A percentile compares a stretch with the other conserved stretches of the same genome.
Conservation (phyloP, 2,329 filamentous ascomycete genomes). For the Arthrobotrys conoides region DNA sequence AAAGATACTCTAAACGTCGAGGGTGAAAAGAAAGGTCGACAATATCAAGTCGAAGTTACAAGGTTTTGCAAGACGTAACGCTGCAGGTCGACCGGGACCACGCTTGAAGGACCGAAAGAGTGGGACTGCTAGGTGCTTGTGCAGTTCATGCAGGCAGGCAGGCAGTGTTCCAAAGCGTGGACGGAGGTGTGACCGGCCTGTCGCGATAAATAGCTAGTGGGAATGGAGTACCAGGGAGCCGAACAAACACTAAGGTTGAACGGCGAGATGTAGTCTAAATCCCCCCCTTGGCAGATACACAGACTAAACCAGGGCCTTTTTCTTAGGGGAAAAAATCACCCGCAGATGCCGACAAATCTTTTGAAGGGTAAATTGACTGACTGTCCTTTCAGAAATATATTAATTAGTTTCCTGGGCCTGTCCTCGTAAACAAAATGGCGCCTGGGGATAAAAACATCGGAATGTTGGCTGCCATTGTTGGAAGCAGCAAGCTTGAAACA, state of each 20-base stretch:
- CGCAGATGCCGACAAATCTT: constrained; percentile 57
- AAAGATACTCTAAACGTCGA: constrained; percentile 47
- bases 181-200: constrained; percentile 49
- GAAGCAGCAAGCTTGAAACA: constrained; percentile 36
- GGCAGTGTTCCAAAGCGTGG: constrained; percentile 50
- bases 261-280: constrained; percentile 45
- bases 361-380: constrained; percentile 58
- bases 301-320: constrained; percentile 47
- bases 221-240: constrained; percentile 53
- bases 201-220: constrained; percentile 46
- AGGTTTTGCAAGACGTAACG: constrained; percentile 59
- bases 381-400: constrained; percentile 49
- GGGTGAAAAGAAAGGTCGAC: constrained; percentile 48
- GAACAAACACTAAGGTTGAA: constrained; percentile 55
- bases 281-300: constrained; percentile 47
- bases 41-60: constrained; percentile 37
- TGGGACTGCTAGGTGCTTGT: constrained; percentile 38
- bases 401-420: constrained; percentile 36
- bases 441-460: constrained; percentile 48
- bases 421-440: constrained; percentile 22
- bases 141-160: constrained; percentile 43
- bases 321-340: constrained; percentile 59
- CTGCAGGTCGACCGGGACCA: constrained; percentile 54
- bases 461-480: constrained; percentile 41
- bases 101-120: constrained; percentile 47